Conservation (phyloP, 1,284 basidiomycete genomes). For the Melampsora abietis-canadensis region DNA sequence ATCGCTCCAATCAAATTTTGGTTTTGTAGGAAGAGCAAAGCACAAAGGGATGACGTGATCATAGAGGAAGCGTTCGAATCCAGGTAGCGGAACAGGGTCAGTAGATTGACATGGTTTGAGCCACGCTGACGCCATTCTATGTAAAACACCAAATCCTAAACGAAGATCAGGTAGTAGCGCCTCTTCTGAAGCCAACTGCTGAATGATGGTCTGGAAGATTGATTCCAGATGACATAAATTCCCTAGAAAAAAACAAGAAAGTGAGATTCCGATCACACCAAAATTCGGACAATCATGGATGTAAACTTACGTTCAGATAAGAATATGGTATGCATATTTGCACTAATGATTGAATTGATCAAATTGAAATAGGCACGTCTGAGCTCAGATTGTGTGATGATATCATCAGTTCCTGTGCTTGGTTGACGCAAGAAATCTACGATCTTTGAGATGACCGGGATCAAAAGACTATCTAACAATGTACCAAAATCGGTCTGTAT, state of each 20-base stretch:
- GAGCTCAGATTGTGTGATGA: conserved; percentile 74
- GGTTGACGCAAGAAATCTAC: conserved; percentile 76
- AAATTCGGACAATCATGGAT: conserved; percentile 22
- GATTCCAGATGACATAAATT: conserved; percentile 77
- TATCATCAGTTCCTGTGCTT: conserved; percentile 84
- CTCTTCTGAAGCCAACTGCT: conserved; percentile 63
- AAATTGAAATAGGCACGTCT: conserved; percentile 85
- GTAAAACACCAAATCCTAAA: conserved; percentile 76
- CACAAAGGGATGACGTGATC: conserved; percentile 76
- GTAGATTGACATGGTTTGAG: conserved; percentile 55
- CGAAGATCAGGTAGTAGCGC: conserved; percentile 73
- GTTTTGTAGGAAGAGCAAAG: conserved; percentile 75
- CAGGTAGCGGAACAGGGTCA: conserved; percentile 63
- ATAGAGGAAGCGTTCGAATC: conserved; percentile 91
- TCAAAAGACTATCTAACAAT: conserved; percentile 85
- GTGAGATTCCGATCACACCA: neutral
- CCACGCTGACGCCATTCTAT: conserved; percentile 70
- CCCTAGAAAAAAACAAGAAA: conserved; percentile 56
- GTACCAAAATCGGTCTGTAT: conserved; percentile 69
- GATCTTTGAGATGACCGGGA: conserved; percentile 80
- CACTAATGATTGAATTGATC: conserved; percentile 74
- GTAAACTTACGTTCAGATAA: conserved; percentile 71
- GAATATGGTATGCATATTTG: conserved; percentile 78
- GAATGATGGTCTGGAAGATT: conserved; percentile 64
- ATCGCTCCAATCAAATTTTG: conserved; percentile 60